phyloP scores from a whole-genome alignment of 495 filamentous ascomycete genomes.

The Podospora pseudocomata region DNA sequence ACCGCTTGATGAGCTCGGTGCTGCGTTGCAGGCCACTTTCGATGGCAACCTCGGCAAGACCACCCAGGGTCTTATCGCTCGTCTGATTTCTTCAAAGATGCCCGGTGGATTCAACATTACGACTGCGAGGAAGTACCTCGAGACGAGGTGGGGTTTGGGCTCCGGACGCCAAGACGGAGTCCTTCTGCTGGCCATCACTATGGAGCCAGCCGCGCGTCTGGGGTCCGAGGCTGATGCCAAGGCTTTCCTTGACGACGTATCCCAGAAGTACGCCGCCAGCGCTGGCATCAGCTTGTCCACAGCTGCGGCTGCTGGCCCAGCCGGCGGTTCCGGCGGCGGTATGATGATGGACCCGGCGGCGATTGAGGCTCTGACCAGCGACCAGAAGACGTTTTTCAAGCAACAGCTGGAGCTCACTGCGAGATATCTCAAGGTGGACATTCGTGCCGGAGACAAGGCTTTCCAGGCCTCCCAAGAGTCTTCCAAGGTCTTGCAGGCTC shows the following conservation, averaged over 20 bases:
- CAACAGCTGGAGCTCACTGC: constrained; percentile 94
- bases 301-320: constrained; percentile 66
- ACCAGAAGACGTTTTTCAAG: constrained; percentile 91
- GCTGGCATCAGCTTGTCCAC: constrained; percentile 83
- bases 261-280: constrained; percentile 83
- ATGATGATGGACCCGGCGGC: constrained; percentile 99
- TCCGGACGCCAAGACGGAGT: constrained; percentile 89
- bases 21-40: constrained; percentile 94
- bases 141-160: constrained; percentile 87
- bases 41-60: constrained; percentile 98
- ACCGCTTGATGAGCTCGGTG: constrained; percentile 90
- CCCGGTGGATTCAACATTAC: constrained; percentile 99
- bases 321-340: constrained; percentile 64
- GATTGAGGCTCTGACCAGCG: constrained; percentile 93
- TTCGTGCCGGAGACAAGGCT: constrained; percentile 91
- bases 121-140: constrained; percentile 85
- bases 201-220: constrained; percentile 84
- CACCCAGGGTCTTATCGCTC: constrained; percentile 86
- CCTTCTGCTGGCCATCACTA: constrained; percentile 82
- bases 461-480: constrained; percentile 79
- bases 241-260: constrained; percentile 77
- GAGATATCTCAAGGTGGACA: constrained; percentile 93
- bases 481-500: constrained; percentile 78
- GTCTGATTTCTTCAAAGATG: constrained; percentile 98
- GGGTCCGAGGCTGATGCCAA: constrained; percentile 89